Percentiles rank a stretch among this genome's conserved stretches.
These are phyloP conservation scores for Populus euphratica DNA, from an alignment of 345 rosid genomes.

Conservation along the genomic window DNA sequence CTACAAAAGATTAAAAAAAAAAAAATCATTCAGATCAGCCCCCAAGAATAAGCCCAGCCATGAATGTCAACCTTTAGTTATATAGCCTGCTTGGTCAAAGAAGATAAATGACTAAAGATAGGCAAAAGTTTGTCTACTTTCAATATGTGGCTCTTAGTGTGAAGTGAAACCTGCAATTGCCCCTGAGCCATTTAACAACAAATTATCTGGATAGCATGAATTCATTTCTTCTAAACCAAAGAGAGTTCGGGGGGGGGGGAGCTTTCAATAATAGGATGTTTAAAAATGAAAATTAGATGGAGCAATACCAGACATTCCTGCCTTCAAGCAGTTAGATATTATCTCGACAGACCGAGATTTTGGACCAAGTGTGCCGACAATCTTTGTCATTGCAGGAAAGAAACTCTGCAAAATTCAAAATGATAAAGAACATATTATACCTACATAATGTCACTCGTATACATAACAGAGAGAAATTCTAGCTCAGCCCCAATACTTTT, in stretches of 20 bases:
- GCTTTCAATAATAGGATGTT: neutral
- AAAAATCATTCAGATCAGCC: neutral
- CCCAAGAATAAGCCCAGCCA: neutral
- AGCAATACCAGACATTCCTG: slow-evolving; percentile 82
- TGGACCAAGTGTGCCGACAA: slow-evolving; percentile 90
- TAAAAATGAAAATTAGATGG: neutral
- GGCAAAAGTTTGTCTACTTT: neutral
- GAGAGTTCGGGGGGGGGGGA: neutral
- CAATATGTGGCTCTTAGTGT: too few relatives aligned
- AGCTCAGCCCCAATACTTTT: neutral
- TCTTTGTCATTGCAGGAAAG: slow-evolving; percentile 95
- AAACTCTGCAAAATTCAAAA: slow-evolving; percentile 51
- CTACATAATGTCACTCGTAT: too few relatives aligned
- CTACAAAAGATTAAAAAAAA: slow-evolving; percentile 30
- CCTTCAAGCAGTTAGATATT: slow-evolving; percentile 74
- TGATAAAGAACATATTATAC: neutral
- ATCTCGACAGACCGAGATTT: slow-evolving; percentile 72
- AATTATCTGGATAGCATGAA: neutral
- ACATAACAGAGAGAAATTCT: neutral
- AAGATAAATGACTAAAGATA: neutral
- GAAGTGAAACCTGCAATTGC: too few relatives aligned
- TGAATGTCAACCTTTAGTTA: neutral
- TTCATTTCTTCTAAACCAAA: neutral
- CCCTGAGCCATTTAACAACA: too few relatives aligned
- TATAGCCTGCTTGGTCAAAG: neutral